Base-by-base conservation (phyloP, 2,329 filamentous ascomycete genomes). In the Verticillium albo-atrum region DNA sequence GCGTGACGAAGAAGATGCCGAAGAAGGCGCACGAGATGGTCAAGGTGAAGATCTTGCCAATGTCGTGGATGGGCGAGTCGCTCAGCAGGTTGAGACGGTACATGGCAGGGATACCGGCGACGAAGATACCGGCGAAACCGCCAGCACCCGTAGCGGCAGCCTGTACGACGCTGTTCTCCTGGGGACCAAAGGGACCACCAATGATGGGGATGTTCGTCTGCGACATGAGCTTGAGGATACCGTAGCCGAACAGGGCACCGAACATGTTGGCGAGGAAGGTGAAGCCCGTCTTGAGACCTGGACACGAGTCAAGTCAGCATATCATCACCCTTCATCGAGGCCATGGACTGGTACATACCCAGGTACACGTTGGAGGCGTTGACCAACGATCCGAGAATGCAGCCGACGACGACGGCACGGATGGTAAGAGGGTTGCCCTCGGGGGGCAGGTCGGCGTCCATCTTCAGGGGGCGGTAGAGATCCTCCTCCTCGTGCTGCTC, bases 331-430 rank as follows among this genome's bases (percentile, higher is more conserved):
- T 10, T 23, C 35, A 6, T 23, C 23, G 12, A 20, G n/a, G n/a
- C n/a, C n/a, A n/a, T n/a, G n/a, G n/a, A n/a, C n/a, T n/a, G 23
- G 42, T 51, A 60, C 70, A 58, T 72, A 76, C 83, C 83, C 25
- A 87, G 77, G 64, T 87, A 87, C 50, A 87, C 75, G 67, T 87
- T 87, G 60, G 83, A 86, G 10, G 83, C 82, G 65, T 85, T 86
- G 64, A 87, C 83, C 9, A 87, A 75, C 17, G 80, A 82, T 54
- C 85, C 85, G 30, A 85, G 79, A 50, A 82, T 66, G 58, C 82
- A 77, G 53, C 85, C 84, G 34, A 83, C 72, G 42, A 85, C 59
- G 26, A 87, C 71, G 17, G 84, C 83, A 52, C 84, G 79, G 34
- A 82, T 66, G 7, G 83, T 87, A 53, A 87, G 65, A 56, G 85